These are phyloP conservation scores for Acidomyces sp. DNA, from an alignment of 495 filamentous ascomycete species.

Conservation along the genomic window DNA sequence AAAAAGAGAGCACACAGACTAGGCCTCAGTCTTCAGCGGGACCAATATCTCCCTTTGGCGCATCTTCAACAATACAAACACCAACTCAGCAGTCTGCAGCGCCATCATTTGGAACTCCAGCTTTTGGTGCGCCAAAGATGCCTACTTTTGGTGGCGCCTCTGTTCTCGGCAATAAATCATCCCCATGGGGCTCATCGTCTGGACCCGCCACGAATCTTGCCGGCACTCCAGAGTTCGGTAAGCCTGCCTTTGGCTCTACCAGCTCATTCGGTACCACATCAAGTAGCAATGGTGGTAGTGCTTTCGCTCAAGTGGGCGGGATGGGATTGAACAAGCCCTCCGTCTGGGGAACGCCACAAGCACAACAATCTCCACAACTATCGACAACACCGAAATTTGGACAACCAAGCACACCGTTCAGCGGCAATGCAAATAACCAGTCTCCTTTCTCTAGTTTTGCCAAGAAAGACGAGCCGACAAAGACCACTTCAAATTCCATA, in stretches of 20 bases:
- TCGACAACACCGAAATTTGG: slow-evolving; percentile 4
- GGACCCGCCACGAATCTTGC: slow-evolving; percentile 1
- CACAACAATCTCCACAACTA: not conserved
- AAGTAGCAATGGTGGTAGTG: slow-evolving; percentile 1
- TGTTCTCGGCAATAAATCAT: slow-evolving; percentile 12
- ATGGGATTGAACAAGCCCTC: slow-evolving; percentile 16
- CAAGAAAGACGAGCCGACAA: slow-evolving; percentile 1
- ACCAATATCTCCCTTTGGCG: slow-evolving; percentile 12
- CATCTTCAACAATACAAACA: slow-evolving; percentile 6
- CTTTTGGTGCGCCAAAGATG: slow-evolving; percentile 15
- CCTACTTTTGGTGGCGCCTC: slow-evolving; percentile 22
- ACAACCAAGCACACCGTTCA: slow-evolving; percentile 14
- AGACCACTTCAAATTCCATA: slow-evolving; percentile 1
- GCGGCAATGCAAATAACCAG: slow-evolving; percentile 5
- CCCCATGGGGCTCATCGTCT: slow-evolving; percentile 15
- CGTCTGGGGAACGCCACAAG: slow-evolving; percentile 14
- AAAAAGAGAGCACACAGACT: slow-evolving; percentile 6
- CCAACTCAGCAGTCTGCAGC: slow-evolving; percentile 8
- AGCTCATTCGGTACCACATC: slow-evolving; percentile 4
- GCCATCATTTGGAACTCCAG: slow-evolving; percentile 14
- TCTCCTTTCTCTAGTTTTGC: slow-evolving; percentile 15
- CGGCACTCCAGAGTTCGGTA: slow-evolving; percentile 18
- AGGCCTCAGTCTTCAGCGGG: slow-evolving; percentile 1
- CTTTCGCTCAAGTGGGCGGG: slow-evolving; percentile 19
- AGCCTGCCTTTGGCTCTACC: slow-evolving; percentile 19